Conservation (phyloP, 306 rosid species). For the Ormosia semicastrata region DNA sequence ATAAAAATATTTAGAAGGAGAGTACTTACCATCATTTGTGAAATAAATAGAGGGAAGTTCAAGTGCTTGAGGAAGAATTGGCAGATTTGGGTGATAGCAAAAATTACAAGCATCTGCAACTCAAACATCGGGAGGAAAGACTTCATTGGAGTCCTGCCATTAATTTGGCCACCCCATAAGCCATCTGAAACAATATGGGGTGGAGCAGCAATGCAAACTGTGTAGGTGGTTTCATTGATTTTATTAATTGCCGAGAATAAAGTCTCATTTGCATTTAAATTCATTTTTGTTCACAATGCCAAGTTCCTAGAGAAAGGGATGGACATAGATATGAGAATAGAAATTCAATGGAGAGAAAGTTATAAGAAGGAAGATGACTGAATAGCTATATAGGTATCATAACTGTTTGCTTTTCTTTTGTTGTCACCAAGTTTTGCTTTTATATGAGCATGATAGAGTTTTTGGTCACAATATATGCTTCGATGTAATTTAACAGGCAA, state of each 20-base stretch:
- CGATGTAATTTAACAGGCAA: not conserved
- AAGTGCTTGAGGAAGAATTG: conserved; percentile 43
- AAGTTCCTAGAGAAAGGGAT: not conserved
- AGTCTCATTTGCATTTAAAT: not conserved
- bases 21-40: conserved; percentile 48
- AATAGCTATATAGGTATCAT: not conserved
- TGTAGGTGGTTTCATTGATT: not conserved
- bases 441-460: not conserved
- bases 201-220: conserved; percentile 17
- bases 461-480: not conserved
- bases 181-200: conserved; percentile 42
- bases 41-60: conserved; percentile 40
- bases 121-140: conserved; percentile 39
- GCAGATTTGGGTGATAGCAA: conserved; percentile 27
- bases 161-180: conserved; percentile 9
- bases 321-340: not conserved
- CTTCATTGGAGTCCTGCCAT: conserved; percentile 9
- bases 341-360: not conserved
- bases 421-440: not conserved
- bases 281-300: not conserved
- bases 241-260: not conserved
- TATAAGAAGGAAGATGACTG: not conserved
- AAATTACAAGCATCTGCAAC: conserved; percentile 42
- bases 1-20: not conserved
- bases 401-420: not conserved